A percentile compares a stretch with the other conserved stretches of the same genome.
Evolutionary conservation across 2,329 filamentous ascomycete genomes (phyloP).

Genomic region (Colletotrichum aenigma): DNA sequence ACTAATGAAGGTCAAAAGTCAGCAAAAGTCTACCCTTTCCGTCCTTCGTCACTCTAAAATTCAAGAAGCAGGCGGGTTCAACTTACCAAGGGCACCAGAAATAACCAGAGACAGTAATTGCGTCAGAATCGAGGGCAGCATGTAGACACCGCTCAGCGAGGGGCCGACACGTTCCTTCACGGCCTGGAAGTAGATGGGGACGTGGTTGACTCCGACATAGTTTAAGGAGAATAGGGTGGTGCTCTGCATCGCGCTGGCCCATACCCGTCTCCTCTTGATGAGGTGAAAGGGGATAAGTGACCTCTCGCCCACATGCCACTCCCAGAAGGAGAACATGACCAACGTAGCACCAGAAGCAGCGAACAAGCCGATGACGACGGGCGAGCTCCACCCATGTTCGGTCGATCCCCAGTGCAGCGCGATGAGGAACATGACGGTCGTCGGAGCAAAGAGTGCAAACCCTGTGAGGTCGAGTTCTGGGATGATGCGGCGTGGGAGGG

Average conservation of each 20-base stretch:
- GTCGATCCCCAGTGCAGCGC: background rate
- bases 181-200: background rate
- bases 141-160: background rate
- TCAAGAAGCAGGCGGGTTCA: background rate
- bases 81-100: background rate
- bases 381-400: background rate
- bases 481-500: background rate
- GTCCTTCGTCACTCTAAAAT: background rate
- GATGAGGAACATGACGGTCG: background rate
- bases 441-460: background rate
- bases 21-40: background rate
- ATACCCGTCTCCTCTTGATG: background rate
- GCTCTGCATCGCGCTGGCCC: background rate
- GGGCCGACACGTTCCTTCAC: background rate
- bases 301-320: background rate
- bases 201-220: background rate
- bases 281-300: background rate
- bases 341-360: background rate
- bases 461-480: background rate
- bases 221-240: rapidly evolving
- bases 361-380: background rate
- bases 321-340: rapidly evolving
- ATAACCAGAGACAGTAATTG: background rate
- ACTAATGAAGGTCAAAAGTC: background rate
- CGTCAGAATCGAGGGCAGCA: background rate